phyloP scores from a whole-genome alignment of 148 eudicot genomes.

The Rhododendron simsii region DNA sequence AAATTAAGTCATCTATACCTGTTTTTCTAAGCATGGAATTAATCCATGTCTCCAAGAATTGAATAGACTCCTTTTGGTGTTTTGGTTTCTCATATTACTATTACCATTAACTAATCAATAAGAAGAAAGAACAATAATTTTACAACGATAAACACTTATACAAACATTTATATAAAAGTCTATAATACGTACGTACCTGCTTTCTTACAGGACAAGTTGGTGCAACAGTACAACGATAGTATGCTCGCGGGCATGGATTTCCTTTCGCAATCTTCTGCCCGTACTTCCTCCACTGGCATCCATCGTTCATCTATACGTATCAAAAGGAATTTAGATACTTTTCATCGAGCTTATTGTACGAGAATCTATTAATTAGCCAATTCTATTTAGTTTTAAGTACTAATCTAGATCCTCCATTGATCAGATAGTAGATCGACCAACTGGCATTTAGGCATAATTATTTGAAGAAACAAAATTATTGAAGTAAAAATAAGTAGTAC shows the following conservation, averaged over 20 bases:
- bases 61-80: neutral
- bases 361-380: too few relatives aligned
- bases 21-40: neutral
- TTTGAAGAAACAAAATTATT: neutral
- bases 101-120: too few relatives aligned
- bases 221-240: slow-evolving; percentile 83
- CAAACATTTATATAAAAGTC: neutral
- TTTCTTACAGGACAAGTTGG: slow-evolving; percentile 71
- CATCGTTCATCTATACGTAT: slow-evolving; percentile 67
- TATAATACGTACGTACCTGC: slow-evolving; percentile 27
- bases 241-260: slow-evolving; percentile 89
- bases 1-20: neutral
- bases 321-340: neutral
- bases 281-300: slow-evolving; percentile 94
- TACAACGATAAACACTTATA: too few relatives aligned
- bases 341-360: neutral
- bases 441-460: too few relatives aligned
- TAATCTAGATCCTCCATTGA: too few relatives aligned
- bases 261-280: slow-evolving; percentile 90
- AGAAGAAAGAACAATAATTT: too few relatives aligned
- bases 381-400: too few relatives aligned
- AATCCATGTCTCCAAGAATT: neutral
- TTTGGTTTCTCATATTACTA: neutral
- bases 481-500: neutral
- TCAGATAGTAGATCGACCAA: too few relatives aligned